Conservation (phyloP, 331 rosid genomes). For the Cydonia oblonga region DNA sequence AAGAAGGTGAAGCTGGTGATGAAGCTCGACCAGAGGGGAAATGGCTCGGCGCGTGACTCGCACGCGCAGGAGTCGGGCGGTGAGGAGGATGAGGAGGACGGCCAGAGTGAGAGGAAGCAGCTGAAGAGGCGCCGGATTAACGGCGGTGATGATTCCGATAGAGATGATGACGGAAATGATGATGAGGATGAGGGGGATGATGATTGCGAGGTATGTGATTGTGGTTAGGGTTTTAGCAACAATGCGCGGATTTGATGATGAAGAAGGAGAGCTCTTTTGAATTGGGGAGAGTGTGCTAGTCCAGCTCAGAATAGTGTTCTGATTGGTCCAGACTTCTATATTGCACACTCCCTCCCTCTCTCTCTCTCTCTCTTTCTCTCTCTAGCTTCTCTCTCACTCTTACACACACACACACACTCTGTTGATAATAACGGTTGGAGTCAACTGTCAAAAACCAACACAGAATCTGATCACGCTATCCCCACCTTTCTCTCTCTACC, state of each 20-base stretch:
- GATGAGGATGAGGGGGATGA: conserved; percentile 23
- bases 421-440: conserved; percentile 40
- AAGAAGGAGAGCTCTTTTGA: neutral
- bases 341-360: neutral
- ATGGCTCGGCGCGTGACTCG: conserved; percentile 18
- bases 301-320: conserved; percentile 40
- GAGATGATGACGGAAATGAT: conserved; percentile 26
- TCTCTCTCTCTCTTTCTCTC: conserved; percentile 22
- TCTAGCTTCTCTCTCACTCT: conserved; percentile 29
- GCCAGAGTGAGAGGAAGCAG: conserved; percentile 24
- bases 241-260: conserved; percentile 8
- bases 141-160: conserved; percentile 24
- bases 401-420: neutral
- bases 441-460: conserved; percentile 64
- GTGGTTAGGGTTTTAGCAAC: neutral
- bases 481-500: conserved; percentile 41
- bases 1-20: conserved; percentile 79
- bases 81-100: conserved; percentile 20
- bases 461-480: conserved; percentile 56
- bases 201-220: conserved; percentile 35
- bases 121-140: conserved; percentile 36
- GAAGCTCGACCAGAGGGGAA: conserved; percentile 45
- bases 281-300: conserved; percentile 8
- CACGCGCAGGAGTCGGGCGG: conserved; percentile 42
- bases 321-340: conserved; percentile 58